These are phyloP conservation scores for Herpotrichia juniperi DNA, from an alignment of 2,329 filamentous ascomycete species.

Conservation along the genomic window DNA sequence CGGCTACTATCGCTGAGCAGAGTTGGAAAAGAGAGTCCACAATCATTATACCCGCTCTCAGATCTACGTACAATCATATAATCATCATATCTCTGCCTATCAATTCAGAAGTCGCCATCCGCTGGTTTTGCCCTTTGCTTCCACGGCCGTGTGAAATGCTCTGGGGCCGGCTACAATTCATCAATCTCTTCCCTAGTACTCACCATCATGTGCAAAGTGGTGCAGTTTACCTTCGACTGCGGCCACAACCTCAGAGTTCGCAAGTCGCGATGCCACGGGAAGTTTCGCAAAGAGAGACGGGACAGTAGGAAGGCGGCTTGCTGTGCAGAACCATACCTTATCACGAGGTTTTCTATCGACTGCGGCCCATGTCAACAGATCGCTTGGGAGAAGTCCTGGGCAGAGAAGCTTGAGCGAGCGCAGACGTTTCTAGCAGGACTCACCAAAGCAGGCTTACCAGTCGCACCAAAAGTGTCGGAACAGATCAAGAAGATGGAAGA, in stretches of 20 bases:
- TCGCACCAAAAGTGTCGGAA: conserved; percentile 6
- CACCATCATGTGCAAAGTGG: conserved; percentile 46
- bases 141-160: no score
- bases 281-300: conserved; percentile 26
- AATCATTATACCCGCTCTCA: no score
- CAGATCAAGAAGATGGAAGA: conserved; percentile 20
- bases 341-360: conserved; percentile 13
- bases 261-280: conserved; percentile 42
- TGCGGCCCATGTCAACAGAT: conserved; percentile 32
- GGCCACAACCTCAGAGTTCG: conserved; percentile 32
- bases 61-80: no score
- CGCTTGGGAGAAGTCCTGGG: conserved; percentile 23
- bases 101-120: no score
- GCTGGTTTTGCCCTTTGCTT: no score
- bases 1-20: no score
- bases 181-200: no score
- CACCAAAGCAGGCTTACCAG: conserved; percentile 4
- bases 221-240: conserved; percentile 40
- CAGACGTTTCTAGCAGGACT: conserved; percentile 13
- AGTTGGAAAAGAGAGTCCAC: no score
- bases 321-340: conserved; percentile 28
- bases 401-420: conserved; percentile 20
- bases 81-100: no score
- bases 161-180: no score
- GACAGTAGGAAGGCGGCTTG: conserved; percentile 30